These are phyloP conservation scores for Zygosaccharomyces siamensis DNA, from an alignment of 805 yeast species.

Conservation along the genomic window DNA sequence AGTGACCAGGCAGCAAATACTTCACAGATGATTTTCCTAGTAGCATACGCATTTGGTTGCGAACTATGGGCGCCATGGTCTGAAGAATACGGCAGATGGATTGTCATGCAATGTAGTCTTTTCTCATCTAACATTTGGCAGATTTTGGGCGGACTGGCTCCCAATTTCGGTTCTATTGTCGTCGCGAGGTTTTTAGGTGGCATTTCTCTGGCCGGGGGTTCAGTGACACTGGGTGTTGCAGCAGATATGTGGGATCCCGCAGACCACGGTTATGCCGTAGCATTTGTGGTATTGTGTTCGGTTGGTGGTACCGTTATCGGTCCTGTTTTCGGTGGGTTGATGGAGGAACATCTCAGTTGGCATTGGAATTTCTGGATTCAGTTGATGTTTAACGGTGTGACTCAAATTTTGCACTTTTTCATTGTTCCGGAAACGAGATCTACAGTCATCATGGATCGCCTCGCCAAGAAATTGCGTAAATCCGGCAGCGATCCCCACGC, in stretches of 20 bases:
- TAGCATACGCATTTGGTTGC: slow-evolving; percentile 10
- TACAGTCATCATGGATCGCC: slow-evolving; percentile 3
- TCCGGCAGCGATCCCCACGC: slow-evolving; percentile 6
- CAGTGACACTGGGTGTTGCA: slow-evolving; percentile 8
- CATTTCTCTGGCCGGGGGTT: slow-evolving; percentile 8
- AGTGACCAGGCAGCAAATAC: slow-evolving; percentile 6
- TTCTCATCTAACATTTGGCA: slow-evolving; percentile 8
- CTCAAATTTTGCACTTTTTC: slow-evolving; percentile 6
- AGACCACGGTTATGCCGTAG: slow-evolving; percentile 10
- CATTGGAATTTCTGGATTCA: slow-evolving; percentile 12
- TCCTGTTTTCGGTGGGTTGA: slow-evolving; percentile 8
- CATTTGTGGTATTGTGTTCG: slow-evolving; percentile 1
- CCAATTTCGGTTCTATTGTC: slow-evolving; percentile 8
- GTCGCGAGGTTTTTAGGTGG: slow-evolving; percentile 8
- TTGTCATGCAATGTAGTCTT: slow-evolving; percentile 8
- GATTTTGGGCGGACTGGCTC: slow-evolving; percentile 8
- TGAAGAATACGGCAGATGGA: slow-evolving; percentile 9
- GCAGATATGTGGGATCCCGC: slow-evolving; percentile 9
- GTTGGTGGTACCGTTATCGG: slow-evolving; percentile 9
- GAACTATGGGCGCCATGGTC: slow-evolving; percentile 11
- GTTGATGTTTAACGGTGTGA: slow-evolving; percentile 8
- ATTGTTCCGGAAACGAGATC: slow-evolving; percentile 9
- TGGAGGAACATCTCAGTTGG: slow-evolving; percentile 10
- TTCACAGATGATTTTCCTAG: slow-evolving; percentile 9
- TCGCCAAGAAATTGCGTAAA: too few species aligned